Percentiles rank a stretch among this genome's conserved stretches.
phyloP scores from a whole-genome alignment of 2,329 filamentous ascomycete genomes.

The Lachnellula cervina region DNA sequence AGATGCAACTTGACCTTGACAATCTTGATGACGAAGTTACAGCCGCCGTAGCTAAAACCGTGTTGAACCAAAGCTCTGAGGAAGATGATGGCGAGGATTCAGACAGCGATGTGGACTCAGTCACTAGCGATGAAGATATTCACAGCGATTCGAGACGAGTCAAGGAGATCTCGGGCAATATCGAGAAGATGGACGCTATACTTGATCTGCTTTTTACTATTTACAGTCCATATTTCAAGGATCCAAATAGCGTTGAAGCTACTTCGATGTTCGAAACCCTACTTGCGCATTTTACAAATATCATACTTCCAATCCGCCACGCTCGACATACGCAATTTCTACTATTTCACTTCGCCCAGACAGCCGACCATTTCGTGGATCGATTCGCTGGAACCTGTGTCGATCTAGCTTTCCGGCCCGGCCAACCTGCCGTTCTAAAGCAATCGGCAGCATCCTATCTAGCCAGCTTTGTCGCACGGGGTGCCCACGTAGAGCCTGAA shows the following conservation, averaged over 20 bases:
- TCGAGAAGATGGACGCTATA: conserved; percentile 87
- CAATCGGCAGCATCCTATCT: conserved; percentile 89
- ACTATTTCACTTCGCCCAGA: conserved; percentile 90
- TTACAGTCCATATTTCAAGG: conserved; percentile 68
- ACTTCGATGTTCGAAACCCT: conserved; percentile 73
- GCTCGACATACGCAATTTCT: conserved; percentile 94
- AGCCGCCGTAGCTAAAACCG: conserved; percentile 61
- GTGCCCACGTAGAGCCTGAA: conserved; percentile 70
- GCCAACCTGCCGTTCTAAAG: conserved; percentile 64
- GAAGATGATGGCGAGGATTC: conserved; percentile 42
- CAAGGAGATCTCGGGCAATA: conserved; percentile 70
- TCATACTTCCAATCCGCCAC: conserved; percentile 85
- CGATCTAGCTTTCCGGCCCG: conserved; percentile 60
- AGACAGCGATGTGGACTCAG: conserved; percentile 65
- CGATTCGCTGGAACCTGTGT: conserved; percentile 77
- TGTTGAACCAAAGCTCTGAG: conserved; percentile 46
- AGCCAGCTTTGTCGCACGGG: conserved; percentile 88
- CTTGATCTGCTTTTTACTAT: conserved; percentile 83
- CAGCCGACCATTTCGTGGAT: conserved; percentile 71
- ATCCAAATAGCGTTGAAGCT: conserved; percentile 63
- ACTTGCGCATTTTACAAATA: conserved; percentile 77
- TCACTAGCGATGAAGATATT: conserved; percentile 64
- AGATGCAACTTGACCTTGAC: conserved; percentile 90
- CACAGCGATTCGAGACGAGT: conserved; percentile 60
- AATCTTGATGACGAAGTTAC: conserved; percentile 87